Percentiles rank a stretch among this genome's conserved stretches.
These are phyloP conservation scores for Colletotrichum lupini DNA, from an alignment of 2,329 filamentous ascomycete genomes.

Conservation along the genomic window DNA sequence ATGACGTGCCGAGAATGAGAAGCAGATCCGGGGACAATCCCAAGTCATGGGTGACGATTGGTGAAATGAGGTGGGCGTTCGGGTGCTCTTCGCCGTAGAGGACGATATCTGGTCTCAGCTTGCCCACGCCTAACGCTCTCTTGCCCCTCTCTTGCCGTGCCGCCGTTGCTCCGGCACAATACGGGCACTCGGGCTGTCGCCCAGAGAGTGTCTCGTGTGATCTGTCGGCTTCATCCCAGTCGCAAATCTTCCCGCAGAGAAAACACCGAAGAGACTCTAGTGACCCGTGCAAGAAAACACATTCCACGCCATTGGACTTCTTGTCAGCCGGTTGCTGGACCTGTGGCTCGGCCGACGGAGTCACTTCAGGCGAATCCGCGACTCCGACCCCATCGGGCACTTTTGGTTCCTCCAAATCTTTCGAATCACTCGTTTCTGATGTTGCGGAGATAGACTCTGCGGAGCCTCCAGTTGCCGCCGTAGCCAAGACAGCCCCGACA, in stretches of 20 bases:
- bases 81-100: slow-evolving; percentile 81
- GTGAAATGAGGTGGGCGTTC: slow-evolving; percentile 73
- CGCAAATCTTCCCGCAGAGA: slow-evolving; percentile 65
- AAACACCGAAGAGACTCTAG: slow-evolving; percentile 73
- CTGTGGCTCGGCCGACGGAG: not conserved
- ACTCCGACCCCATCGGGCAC: not conserved
- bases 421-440: not conserved
- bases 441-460: not conserved
- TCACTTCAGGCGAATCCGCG: not conserved
- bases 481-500: slow-evolving; percentile 41
- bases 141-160: slow-evolving; percentile 74
- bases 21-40: slow-evolving; percentile 73
- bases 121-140: slow-evolving; percentile 73
- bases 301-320: slow-evolving; percentile 61
- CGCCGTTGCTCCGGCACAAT: slow-evolving; percentile 71
- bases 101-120: slow-evolving; percentile 78
- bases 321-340: slow-evolving; percentile 3
- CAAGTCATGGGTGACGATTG: slow-evolving; percentile 75
- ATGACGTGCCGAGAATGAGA: slow-evolving; percentile 76
- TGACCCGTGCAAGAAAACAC: slow-evolving; percentile 80
- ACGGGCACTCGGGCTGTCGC: slow-evolving; percentile 74
- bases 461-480: slow-evolving; percentile 13
- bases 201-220: slow-evolving; percentile 70
- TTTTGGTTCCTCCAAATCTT: not conserved
- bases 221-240: slow-evolving; percentile 69